phyloP scores from a whole-genome alignment of 768 basidiomycete genomes.

The Auriscalpium vulgare region DNA sequence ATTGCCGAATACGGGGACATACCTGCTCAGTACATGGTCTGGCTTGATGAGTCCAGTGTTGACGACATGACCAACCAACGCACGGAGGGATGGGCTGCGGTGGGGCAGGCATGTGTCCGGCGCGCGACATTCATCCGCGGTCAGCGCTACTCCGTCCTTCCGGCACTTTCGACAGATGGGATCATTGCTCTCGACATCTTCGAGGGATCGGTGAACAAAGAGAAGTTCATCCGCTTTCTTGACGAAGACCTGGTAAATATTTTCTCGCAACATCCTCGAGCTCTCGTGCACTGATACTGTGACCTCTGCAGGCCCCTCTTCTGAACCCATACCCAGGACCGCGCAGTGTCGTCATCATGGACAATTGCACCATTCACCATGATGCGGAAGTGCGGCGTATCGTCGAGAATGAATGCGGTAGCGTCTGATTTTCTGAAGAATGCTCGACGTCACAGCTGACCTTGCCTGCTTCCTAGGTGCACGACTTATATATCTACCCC shows the following conservation, averaged over 20 bases:
- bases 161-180: conserved; percentile 8
- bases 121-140: conserved; percentile 8
- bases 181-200: conserved; percentile 15
- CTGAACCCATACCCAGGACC: conserved; percentile 28
- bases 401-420: conserved; percentile 18
- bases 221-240: conserved; percentile 24
- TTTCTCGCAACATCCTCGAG: not conserved
- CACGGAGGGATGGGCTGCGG: conserved; percentile 2
- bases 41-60: conserved; percentile 13
- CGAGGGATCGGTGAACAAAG: conserved; percentile 25
- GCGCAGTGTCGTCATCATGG: conserved; percentile 29
- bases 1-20: conserved; percentile 17
- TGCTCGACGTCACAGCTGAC: not conserved
- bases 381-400: conserved; percentile 26
- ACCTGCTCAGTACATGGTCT: conserved; percentile 3
- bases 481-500: conserved; percentile 17
- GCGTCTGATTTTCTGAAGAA: not conserved
- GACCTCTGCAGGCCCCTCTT: conserved; percentile 15
- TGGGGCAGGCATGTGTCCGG: conserved; percentile 9
- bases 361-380: conserved; percentile 36
- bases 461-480: not conserved
- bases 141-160: conserved; percentile 12
- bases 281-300: not conserved
- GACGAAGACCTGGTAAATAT: conserved; percentile 15
- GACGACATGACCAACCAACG: conserved; percentile 11